Conservation (phyloP, 2,329 filamentous ascomycete genomes). For the Aspergillus niger region DNA sequence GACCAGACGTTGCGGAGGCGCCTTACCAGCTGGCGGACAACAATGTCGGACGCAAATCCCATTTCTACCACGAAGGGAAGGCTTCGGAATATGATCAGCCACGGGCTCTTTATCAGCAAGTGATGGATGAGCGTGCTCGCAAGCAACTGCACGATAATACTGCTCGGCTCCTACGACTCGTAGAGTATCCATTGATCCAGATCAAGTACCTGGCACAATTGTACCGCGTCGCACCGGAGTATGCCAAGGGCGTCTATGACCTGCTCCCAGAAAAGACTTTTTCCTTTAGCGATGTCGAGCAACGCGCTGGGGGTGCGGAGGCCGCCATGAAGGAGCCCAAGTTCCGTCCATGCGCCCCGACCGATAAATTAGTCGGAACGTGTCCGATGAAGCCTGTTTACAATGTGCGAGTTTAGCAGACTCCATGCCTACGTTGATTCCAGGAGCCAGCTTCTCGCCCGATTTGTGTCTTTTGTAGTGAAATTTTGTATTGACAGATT, state of each 20-base stretch:
- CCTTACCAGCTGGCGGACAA: slow-evolving; percentile 54
- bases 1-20: slow-evolving; percentile 53
- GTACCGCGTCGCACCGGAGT: slow-evolving; percentile 53
- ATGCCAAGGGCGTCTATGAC: slow-evolving; percentile 51
- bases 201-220: slow-evolving; percentile 57
- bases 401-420: not conserved
- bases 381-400: slow-evolving; percentile 7
- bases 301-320: slow-evolving; percentile 47
- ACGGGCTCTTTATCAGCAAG: slow-evolving; percentile 50
- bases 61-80: slow-evolving; percentile 59
- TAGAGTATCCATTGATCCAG: slow-evolving; percentile 49
- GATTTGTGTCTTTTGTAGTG: too few species aligned
- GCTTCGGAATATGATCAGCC: slow-evolving; percentile 56
- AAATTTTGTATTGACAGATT: too few species aligned
- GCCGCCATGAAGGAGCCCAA: slow-evolving; percentile 39
- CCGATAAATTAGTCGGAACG: slow-evolving; percentile 9
- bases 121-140: slow-evolving; percentile 50
- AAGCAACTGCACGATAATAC: slow-evolving; percentile 55
- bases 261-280: slow-evolving; percentile 49
- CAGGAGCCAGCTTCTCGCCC: too few species aligned
- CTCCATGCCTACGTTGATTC: too few species aligned
- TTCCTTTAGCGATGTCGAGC: slow-evolving; percentile 49
- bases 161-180: slow-evolving; percentile 47
- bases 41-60: slow-evolving; percentile 54
- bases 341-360: slow-evolving; percentile 5